Evolutionary conservation across 2,329 filamentous ascomycete genomes (phyloP), one percentile per base, ranked within the genome.

Genomic region (Mariannaea sp.): DNA sequence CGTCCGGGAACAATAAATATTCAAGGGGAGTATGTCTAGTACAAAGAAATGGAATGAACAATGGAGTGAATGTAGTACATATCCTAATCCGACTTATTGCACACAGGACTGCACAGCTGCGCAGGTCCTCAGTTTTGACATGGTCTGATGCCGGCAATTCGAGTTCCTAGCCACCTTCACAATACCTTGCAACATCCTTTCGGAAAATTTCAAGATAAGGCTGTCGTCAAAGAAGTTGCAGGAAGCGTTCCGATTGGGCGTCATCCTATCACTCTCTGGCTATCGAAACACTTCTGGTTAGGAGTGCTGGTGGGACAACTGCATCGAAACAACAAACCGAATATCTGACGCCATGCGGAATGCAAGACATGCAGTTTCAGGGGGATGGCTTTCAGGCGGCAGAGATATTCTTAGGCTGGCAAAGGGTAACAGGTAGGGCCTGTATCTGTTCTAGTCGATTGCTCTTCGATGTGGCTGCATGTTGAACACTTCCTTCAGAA

Each of bases 391-490:
- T 24, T 5, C 5, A 20, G 29, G 39, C 12, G n/a, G 5, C 4
- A 16, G 5, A 10, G 35, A 16, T 38, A 16, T n/a, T 20, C 12
- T 40, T 45, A 27, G 35, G 33, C 49, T 46, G 49, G 35, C 40
- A 40, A 35, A 41, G 39, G n/a, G 22, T n/a, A 17, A 7, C 49
- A 35, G 41, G 26, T 45, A 19, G 26, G 41, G 22, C 5, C 22
- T 41, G 40, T 16, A 19, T 14, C 27, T 26, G 26, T 5, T 9
- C 7, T 9, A 20, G 19, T 33, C 45, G 49, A n/a, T n/a, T n/a
- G n/a, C n/a, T n/a, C n/a, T n/a, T n/a, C n/a, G 49, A 41, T 36
- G 27, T 45, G 19, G 12, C 33, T 12, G 24, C 41, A 20, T 41
- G 35, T 32, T 22, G 19, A 32, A 45, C 33, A 26, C 17, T 4